Evolutionary conservation across 768 basidiomycete species (phyloP), one percentile per base, ranked within the genome.

Genomic region (Macrolepiota dolichaula): DNA sequence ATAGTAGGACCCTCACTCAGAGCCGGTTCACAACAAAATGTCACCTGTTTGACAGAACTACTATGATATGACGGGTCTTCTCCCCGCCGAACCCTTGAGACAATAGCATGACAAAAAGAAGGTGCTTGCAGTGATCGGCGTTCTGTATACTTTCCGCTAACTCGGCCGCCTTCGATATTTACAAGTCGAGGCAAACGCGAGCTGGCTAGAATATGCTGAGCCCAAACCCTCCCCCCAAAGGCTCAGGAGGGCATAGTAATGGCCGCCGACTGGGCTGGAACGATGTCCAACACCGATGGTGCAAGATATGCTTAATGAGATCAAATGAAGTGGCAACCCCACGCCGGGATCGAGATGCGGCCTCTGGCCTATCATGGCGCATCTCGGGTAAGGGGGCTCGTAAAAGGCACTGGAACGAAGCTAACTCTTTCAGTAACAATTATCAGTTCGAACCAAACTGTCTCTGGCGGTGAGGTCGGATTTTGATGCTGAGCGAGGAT

Each of bases 251-350:
- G 25, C n/a, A 27, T 24, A 10, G 19, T 42, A 36, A 11, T 49
- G 17, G 46, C 57, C 37, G 9, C 37, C 27, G 29, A 12, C 32
- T 13, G 37, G 44, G n/a, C 46, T 57, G 36, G 32, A 9, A 35
- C 29, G 24, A 36, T 44, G 22, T 11, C 17, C 27, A 46, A n/a
- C n/a, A 22, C 44, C 47, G 29, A 22, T 27, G 42, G 22, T 49
- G 2, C 49, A 40, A 51, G 57, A 59, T 59, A 38, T 10, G 29
- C 57, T 59, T 51, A 38, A 25, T 40, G 17, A 51, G 57, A 59
- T 59, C 13, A 59, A 59, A 59, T 59, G 50, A 59, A 59, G 19
- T 29, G 49, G 40, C 13, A 9, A 24, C 17, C 22, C 5, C 38
- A 37, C 42, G 25, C 40, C 22, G 3, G 3, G 29, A 57, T 49